These are phyloP conservation scores for Miamiensis avidus DNA, from an alignment of 169 alveolate genomes.

Conservation along the genomic window DNA sequence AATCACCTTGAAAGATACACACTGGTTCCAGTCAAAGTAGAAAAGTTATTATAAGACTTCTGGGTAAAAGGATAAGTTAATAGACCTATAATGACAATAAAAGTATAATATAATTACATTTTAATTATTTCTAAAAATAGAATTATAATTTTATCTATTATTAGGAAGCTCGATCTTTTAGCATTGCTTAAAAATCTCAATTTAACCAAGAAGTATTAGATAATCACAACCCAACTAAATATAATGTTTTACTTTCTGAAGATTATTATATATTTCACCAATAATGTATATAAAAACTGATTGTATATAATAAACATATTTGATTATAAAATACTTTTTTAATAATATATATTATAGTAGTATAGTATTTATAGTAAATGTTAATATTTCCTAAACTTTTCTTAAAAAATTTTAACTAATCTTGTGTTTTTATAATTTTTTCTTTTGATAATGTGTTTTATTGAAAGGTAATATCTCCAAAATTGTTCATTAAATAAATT, in stretches of 20 bases:
- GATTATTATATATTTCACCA: slow-evolving; percentile 21
- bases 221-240: slow-evolving; percentile 7
- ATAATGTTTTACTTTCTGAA: slow-evolving; percentile 15
- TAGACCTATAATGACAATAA: not conserved
- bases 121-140: not conserved
- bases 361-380: too few species aligned
- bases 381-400: too few species aligned
- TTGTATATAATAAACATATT: too few species aligned
- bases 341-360: too few species aligned
- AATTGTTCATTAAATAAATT: too few species aligned
- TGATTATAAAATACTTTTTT: too few species aligned
- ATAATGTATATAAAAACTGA: slow-evolving; percentile 7
- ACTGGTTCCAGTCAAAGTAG: slow-evolving; percentile 26
- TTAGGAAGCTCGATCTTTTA: slow-evolving; percentile 10
- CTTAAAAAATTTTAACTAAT: too few species aligned
- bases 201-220: slow-evolving; percentile 17
- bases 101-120: not conserved
- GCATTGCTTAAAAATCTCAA: not conserved
- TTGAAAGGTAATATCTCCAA: too few species aligned
- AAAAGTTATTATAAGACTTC: slow-evolving; percentile 10
- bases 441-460: too few species aligned
- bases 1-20: slow-evolving; percentile 11
- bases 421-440: too few species aligned
- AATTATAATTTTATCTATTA: not conserved
- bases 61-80: slow-evolving; percentile 7